Percentiles rank a stretch among this genome's conserved stretches.
These are phyloP conservation scores for Lichtheimia hyalospora DNA, from an alignment of 371 early-diverging fungal species.

Conservation along the genomic window DNA sequence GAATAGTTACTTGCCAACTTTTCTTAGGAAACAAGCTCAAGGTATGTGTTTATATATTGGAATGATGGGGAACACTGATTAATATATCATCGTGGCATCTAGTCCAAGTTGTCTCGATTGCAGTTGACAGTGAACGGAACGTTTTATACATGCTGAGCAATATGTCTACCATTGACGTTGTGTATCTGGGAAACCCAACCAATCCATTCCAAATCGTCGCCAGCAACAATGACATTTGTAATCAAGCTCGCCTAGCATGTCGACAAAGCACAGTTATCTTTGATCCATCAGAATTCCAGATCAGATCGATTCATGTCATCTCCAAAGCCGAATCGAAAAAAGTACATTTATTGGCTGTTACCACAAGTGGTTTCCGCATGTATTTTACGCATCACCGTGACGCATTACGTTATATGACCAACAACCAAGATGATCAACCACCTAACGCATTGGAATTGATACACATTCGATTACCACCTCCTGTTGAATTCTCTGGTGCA, in stretches of 20 bases:
- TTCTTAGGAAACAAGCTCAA: slow-evolving; percentile 27
- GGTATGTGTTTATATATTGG: slow-evolving; percentile 1
- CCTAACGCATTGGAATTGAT: slow-evolving; percentile 65
- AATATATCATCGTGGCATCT: slow-evolving; percentile 3
- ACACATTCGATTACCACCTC: slow-evolving; percentile 73
- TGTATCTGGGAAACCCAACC: slow-evolving; percentile 25
- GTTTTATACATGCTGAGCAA: slow-evolving; percentile 70
- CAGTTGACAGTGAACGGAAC: slow-evolving; percentile 70
- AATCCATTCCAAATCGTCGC: slow-evolving; percentile 32
- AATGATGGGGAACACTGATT: not conserved
- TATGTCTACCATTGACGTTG: slow-evolving; percentile 62
- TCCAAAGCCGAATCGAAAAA: slow-evolving; percentile 59
- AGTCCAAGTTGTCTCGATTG: slow-evolving; percentile 53
- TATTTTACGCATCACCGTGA: slow-evolving; percentile 65
- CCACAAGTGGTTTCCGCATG: slow-evolving; percentile 69
- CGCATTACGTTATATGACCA: slow-evolving; percentile 10
- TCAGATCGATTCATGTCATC: slow-evolving; percentile 69
- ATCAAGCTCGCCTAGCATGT: slow-evolving; percentile 49
- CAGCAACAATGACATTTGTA: slow-evolving; percentile 43
- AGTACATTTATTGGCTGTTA: slow-evolving; percentile 70
- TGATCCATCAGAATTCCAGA: slow-evolving; percentile 43
- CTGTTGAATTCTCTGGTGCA: slow-evolving; percentile 8
- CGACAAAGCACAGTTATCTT: slow-evolving; percentile 39
- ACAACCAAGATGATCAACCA: slow-evolving; percentile 5
- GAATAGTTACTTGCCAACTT: slow-evolving; percentile 61